phyloP scores from a whole-genome alignment of 2,329 filamentous ascomycete genomes.

The Cladosporium colombiae region DNA sequence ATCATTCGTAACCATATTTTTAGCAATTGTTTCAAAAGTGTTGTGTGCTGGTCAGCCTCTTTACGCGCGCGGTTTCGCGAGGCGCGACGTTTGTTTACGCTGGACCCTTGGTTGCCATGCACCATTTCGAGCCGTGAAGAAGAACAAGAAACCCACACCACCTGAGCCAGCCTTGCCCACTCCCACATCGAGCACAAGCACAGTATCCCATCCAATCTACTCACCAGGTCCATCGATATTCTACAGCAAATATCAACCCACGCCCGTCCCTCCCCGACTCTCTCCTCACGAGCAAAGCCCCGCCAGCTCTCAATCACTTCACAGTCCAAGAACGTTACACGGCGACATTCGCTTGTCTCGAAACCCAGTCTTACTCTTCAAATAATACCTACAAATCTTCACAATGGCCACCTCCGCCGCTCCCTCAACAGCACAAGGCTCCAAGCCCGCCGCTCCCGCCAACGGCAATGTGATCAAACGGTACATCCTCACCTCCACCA shows the following conservation, averaged over 20 bases:
- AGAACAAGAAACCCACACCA: neutral
- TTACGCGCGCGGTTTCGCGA: neutral
- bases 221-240: conserved; percentile 2
- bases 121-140: conserved; percentile 1
- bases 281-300: conserved; percentile 16
- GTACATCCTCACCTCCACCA: conserved; percentile 35
- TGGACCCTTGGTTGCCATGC: conserved; percentile 12
- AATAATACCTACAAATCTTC: neutral
- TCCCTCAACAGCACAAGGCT: conserved; percentile 35
- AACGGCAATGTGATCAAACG: conserved; percentile 51
- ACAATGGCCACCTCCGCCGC: conserved; percentile 32
- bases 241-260: neutral
- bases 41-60: neutral
- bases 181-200: neutral
- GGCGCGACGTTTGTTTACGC: conserved; percentile 16
- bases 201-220: neutral
- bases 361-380: neutral
- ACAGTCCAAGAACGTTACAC: neutral
- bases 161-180: neutral
- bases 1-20: neutral
- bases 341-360: conserved; percentile 14
- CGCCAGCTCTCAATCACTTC: conserved; percentile 18
- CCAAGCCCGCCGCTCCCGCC: conserved; percentile 32
- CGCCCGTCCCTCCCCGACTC: neutral
- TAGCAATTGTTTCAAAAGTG: neutral